phyloP scores from a whole-genome alignment of 176 grass and related monocot genomes.

The Oryza nivara region DNA sequence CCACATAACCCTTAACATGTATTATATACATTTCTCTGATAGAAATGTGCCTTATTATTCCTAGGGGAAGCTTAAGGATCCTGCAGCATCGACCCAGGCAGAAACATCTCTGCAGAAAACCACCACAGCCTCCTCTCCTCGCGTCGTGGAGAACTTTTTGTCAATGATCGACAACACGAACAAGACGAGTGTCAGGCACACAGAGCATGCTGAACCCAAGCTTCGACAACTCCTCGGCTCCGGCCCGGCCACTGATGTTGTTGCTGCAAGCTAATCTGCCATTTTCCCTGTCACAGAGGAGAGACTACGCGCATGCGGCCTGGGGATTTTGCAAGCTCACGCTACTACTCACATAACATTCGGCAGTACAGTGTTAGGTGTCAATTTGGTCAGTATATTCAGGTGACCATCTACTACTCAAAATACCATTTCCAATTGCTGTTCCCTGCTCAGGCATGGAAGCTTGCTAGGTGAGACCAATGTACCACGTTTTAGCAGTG shows the following conservation, averaged over 20 bases:
- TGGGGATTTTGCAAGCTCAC: constrained; percentile 44
- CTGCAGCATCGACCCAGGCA: not conserved
- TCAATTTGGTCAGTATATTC: constrained; percentile 42
- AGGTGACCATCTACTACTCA: constrained; percentile 40
- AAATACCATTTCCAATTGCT: not conserved
- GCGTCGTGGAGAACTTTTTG: constrained; percentile 58
- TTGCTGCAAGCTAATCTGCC: constrained; percentile 51
- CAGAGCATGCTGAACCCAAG: constrained; percentile 49
- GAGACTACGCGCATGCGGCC: constrained; percentile 29
- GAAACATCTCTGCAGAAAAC: constrained; percentile 30
- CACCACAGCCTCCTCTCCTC: constrained; percentile 31
- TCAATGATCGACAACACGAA: constrained; percentile 65
- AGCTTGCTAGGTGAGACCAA: not conserved
- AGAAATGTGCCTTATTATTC: not conserved
- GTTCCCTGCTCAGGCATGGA: constrained; percentile 6
- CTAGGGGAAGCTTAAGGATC: constrained; percentile 61
- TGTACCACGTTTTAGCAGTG: constrained; percentile 25
- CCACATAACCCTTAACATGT: not conserved
- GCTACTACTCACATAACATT: constrained; percentile 47
- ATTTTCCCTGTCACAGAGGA: not conserved
- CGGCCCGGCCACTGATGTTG: constrained; percentile 36
- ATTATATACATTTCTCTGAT: not conserved
- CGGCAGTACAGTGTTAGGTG: constrained; percentile 37
- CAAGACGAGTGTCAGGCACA: constrained; percentile 31
- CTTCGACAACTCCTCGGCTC: constrained; percentile 63